phyloP scores from a whole-genome alignment of 257 asterid species.

The Coffea canephora region DNA sequence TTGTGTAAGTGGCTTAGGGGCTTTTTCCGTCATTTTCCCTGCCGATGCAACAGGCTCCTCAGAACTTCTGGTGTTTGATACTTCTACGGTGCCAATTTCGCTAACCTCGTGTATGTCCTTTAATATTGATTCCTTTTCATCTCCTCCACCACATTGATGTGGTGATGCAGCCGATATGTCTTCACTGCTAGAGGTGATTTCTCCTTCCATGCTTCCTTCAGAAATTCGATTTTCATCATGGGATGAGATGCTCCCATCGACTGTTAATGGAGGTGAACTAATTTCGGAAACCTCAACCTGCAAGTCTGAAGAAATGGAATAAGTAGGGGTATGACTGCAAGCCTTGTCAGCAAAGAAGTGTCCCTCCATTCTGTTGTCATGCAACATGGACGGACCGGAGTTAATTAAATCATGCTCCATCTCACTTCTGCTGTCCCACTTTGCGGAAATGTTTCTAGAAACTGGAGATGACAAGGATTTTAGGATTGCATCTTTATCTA shows the following conservation, averaged over 20 bases:
- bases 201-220: constrained; percentile 36
- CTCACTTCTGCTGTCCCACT: constrained; percentile 23
- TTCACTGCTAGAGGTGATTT: constrained; percentile 24
- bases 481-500: constrained; percentile 67
- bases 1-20: constrained; percentile 14
- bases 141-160: constrained; percentile 23
- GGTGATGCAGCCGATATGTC: constrained; percentile 36
- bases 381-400: constrained; percentile 23
- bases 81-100: constrained; percentile 22
- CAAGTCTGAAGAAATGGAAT: constrained; percentile 85
- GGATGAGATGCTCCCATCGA: constrained; percentile 43
- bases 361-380: constrained; percentile 37
- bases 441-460: constrained; percentile 32
- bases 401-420: constrained; percentile 13
- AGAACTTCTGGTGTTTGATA: constrained; percentile 29
- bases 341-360: constrained; percentile 27
- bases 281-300: constrained; percentile 86
- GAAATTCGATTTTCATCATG: constrained; percentile 38
- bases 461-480: constrained; percentile 60
- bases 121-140: constrained; percentile 37
- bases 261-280: constrained; percentile 59
- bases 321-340: constrained; percentile 37
- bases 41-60: constrained; percentile 15
- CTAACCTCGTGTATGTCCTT: constrained; percentile 33
- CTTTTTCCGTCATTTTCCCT: constrained; percentile 19